Evolutionary conservation across 2,329 filamentous ascomycete genomes (phyloP).

Genomic region (Trichoderma breve): DNA sequence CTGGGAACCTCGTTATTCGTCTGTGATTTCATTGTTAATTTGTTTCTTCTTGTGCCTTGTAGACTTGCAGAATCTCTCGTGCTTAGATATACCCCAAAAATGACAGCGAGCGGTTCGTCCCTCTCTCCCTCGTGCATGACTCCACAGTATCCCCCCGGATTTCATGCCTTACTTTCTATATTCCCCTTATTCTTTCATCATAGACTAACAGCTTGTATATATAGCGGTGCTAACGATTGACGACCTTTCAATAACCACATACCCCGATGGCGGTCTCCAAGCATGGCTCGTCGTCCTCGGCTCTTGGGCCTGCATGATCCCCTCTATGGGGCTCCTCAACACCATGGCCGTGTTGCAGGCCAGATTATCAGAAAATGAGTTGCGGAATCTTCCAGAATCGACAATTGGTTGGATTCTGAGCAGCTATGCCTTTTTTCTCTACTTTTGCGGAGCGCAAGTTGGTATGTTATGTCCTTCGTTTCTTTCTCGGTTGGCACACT

Average conservation of each 20-base stretch:
- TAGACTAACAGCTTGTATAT: background rate
- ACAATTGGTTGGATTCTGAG: constrained; percentile 72
- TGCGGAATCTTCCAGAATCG: constrained; percentile 56
- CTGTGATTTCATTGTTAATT: background rate
- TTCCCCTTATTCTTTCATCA: background rate
- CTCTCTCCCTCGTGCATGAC: background rate
- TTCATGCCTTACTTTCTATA: background rate
- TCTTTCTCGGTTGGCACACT: background rate
- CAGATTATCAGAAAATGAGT: constrained; percentile 63
- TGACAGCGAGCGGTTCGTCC: constrained; percentile 3
- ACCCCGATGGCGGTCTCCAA: constrained; percentile 66
- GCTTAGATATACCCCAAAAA: constrained; percentile 4
- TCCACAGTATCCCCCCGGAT: background rate
- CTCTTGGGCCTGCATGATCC: constrained; percentile 63
- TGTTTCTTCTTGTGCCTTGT: background rate
- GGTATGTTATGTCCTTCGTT: constrained; percentile 33
- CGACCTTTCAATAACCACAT: constrained; percentile 32
- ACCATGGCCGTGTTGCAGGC: constrained; percentile 65
- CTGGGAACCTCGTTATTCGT: background rate
- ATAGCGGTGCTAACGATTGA: background rate
- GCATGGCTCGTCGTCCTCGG: constrained; percentile 73
- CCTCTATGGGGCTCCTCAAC: constrained; percentile 66
- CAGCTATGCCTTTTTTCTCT: constrained; percentile 67
- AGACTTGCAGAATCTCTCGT: background rate
- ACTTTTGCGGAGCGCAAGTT: constrained; percentile 69